Percentiles rank a stretch among this genome's conserved stretches.
Evolutionary conservation across 2,329 filamentous ascomycete genomes (phyloP).

Genomic region (Beauveria brongniartii): DNA sequence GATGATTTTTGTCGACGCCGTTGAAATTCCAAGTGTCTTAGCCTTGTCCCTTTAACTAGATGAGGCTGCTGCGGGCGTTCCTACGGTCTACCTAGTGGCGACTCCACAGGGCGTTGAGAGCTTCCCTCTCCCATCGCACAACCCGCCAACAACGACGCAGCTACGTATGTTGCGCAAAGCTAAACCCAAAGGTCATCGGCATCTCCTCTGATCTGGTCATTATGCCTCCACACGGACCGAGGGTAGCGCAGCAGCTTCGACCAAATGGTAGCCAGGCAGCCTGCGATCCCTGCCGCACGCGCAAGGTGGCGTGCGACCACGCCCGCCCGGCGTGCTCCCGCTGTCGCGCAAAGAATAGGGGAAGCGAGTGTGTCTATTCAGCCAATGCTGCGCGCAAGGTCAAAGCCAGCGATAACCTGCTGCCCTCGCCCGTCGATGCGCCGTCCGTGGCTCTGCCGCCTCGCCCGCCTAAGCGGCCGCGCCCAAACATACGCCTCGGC

Average conservation of each 20-base stretch:
- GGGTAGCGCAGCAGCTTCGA: constrained; percentile 16
- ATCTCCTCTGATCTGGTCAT: too few relatives aligned
- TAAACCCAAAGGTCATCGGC: not conserved
- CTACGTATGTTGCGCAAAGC: not conserved
- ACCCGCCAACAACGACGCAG: not conserved
- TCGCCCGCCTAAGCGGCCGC: not conserved
- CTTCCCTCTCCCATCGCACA: not conserved
- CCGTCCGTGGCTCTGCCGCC: not conserved
- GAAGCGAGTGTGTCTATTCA: constrained; percentile 26
- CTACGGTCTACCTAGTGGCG: not conserved
- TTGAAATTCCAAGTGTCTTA: not conserved
- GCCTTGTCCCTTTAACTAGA: not conserved
- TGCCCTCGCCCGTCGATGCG: not conserved
- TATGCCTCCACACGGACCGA: not conserved
- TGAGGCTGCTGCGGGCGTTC: not conserved
- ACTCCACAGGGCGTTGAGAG: not conserved
- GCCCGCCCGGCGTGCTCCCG: constrained; percentile 28
- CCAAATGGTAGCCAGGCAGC: constrained; percentile 18
- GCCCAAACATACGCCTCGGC: not conserved
- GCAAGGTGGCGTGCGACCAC: constrained; percentile 34
- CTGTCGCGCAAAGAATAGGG: constrained; percentile 26
- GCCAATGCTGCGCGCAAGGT: not conserved
- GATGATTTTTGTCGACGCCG: too few relatives aligned
- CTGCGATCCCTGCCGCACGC: constrained; percentile 28
- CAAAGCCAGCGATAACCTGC: not conserved